Evolutionary conservation across 805 yeast genomes (phyloP), one percentile per base, ranked within the genome.

Genomic region (Wickerhamiella kurtzmanii): DNA sequence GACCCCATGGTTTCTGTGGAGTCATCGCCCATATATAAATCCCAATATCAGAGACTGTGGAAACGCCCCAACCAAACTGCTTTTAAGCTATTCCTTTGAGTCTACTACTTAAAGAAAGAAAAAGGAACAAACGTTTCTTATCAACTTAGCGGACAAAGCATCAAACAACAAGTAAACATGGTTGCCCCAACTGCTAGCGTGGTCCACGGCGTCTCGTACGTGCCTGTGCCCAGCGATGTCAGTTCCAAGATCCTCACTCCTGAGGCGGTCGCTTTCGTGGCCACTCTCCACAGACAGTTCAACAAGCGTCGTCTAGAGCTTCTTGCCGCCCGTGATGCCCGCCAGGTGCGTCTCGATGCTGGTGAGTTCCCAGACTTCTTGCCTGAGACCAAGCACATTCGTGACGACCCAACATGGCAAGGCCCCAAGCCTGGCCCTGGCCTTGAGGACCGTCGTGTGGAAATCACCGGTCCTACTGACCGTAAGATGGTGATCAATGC

Each of bases 401-500:
- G 85, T 58, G 75, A 78, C 40, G 81, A 79, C 61, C 73, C 78
- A 35, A 69, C 77, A 38, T 79, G 85, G 85, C 76, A 75, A 50
- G 85, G 84, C 32, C 80, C 85, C 21, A 71, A 76, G 41, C 76
- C 78, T 50, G 83, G 79, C 39, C 77, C 75, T 17, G 85, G 85
- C 18, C 71, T 79, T 48, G 74, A 71, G 58, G 85, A 80, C 70
- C 73, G 85, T 60, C 72, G 85, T 55, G 83, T 77, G 48, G 85
- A 79, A 63, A 79, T 79, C 64, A 79, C 85, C 43, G 86, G 86
- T 37, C 85, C 85, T 41, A 77, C 83, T 42, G 85, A 79, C 64
- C 71, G 84, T 51, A 79, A 79, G 62, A 79, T 79, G 85, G 83
- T 79, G 49, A 77, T 79, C 67, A 79, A 79, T 55, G 85, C 85